phyloP scores from a whole-genome alignment of 2,329 filamentous ascomycete genomes.

The Huntiella savannae region DNA sequence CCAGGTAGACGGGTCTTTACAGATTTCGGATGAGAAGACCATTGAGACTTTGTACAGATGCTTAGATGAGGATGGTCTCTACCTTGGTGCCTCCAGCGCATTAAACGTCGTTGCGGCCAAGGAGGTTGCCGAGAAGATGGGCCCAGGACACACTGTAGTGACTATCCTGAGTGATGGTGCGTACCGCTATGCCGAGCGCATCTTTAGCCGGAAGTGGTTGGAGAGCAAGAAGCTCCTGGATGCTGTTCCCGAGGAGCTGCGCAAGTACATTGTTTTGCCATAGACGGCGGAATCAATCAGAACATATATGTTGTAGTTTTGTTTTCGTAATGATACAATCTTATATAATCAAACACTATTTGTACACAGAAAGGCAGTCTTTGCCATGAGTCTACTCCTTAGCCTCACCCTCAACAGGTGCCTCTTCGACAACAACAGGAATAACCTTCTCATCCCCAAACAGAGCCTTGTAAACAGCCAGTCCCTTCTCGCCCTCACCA shows the following conservation, averaged over 20 bases:
- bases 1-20: constrained; percentile 65
- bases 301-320: not conserved
- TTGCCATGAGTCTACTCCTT: not conserved
- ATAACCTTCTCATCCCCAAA: constrained; percentile 7
- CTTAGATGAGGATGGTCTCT: constrained; percentile 86
- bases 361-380: not conserved
- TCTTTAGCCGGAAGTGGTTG: constrained; percentile 88
- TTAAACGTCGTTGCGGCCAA: constrained; percentile 91
- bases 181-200: constrained; percentile 85
- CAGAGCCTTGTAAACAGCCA: constrained; percentile 10
- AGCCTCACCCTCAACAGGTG: not conserved
- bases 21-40: constrained; percentile 79
- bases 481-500: constrained; percentile 9
- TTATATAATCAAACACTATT: not conserved
- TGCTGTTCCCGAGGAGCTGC: constrained; percentile 65
- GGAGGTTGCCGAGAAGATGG: constrained; percentile 79
- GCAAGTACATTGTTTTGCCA: constrained; percentile 87
- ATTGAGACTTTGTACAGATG: constrained; percentile 97
- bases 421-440: not conserved
- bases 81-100: constrained; percentile 81
- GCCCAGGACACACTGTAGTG: constrained; percentile 75
- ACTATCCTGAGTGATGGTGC: constrained; percentile 90
- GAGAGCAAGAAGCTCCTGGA: constrained; percentile 63
- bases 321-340: not conserved
- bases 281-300: constrained; percentile 20